Evolutionary conservation across 768 basidiomycete genomes (phyloP), one percentile per base, ranked within the genome.

Genomic region (Chiua virens): DNA sequence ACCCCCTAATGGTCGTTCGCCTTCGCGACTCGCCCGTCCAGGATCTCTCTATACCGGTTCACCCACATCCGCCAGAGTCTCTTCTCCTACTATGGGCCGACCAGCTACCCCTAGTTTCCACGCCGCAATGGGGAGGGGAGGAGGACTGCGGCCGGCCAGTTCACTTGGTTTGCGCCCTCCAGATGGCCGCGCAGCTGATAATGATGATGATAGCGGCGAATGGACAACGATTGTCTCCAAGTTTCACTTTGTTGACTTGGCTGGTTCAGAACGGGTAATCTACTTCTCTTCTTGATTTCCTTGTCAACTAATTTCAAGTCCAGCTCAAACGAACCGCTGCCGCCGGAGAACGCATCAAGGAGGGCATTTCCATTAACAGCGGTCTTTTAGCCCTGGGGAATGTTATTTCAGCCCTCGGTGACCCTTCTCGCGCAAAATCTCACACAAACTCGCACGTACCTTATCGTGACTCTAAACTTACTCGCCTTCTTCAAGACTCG

Each of bases 301-400:
- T 42, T 47, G 37, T 47, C 22, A 48, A 53, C 63, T 65, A 53
- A 63, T 46, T 49, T 52, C 23, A 49, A 56, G 59, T 58, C 37
- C 60, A 93, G 89, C 78, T 99, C 42, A 99, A 99, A 71, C 86
- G 97, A 38, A 99, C 97, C 9, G 91, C 94, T 1, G 97, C 96
- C 5, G 87, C 86, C 9, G 97, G 97, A 5, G 96, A 98, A 56
- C 88, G 96, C 49, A 92, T 96, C 70, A 98, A 93, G 69, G 97
- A 98, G 73, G 96, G 96, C n/a, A 97, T 97, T 47, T 93, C 92
- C 25, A 98, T 98, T 75, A 99, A 99, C 75, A 89, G 91, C 54
- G 97, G 97, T 53, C 83, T 99, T 30, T 80, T 94, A 32, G 96
- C 97, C 17, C 81, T 99, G 20, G 97, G 97, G 41, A 99, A 99